Conservation (phyloP, 768 basidiomycete genomes). For the Psilocybe cyanescens region DNA sequence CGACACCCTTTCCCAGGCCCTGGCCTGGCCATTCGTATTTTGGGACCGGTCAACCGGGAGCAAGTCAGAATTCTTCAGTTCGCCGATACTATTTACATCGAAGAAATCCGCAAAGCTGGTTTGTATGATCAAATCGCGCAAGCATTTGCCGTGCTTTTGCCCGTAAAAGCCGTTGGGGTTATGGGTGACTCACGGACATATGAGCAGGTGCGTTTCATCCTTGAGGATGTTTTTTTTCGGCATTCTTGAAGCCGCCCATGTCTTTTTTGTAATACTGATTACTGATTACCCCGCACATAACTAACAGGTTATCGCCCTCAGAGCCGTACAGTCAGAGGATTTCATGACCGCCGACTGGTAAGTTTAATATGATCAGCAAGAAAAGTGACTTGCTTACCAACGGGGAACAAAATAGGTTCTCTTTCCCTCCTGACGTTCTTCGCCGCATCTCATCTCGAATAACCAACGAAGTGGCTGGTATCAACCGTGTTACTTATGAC, state of each 20-base stretch:
- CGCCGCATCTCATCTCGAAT: slow-evolving; percentile 94
- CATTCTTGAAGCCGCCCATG: neutral
- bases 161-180: slow-evolving; percentile 96
- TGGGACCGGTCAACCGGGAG: slow-evolving; percentile 91
- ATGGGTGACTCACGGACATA: slow-evolving; percentile 98
- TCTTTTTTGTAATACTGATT: neutral
- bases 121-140: slow-evolving; percentile 94
- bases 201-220: slow-evolving; percentile 66
- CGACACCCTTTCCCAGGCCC: slow-evolving; percentile 99
- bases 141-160: slow-evolving; percentile 94
- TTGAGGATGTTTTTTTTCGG: neutral
- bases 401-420: slow-evolving; percentile 64
- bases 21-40: slow-evolving; percentile 96
- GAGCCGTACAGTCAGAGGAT: slow-evolving; percentile 97
- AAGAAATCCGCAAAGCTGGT: slow-evolving; percentile 93
- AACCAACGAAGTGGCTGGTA: slow-evolving; percentile 96
- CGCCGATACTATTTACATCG: slow-evolving; percentile 96
- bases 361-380: slow-evolving; percentile 19
- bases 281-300: neutral
- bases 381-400: neutral
- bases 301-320: slow-evolving; percentile 82
- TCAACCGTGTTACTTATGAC: slow-evolving; percentile 95
- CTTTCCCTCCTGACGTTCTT: slow-evolving; percentile 91
- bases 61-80: slow-evolving; percentile 92
- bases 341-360: slow-evolving; percentile 99